phyloP scores from a whole-genome alignment of 2,329 filamentous ascomycete species.

The Xylaria sp. region DNA sequence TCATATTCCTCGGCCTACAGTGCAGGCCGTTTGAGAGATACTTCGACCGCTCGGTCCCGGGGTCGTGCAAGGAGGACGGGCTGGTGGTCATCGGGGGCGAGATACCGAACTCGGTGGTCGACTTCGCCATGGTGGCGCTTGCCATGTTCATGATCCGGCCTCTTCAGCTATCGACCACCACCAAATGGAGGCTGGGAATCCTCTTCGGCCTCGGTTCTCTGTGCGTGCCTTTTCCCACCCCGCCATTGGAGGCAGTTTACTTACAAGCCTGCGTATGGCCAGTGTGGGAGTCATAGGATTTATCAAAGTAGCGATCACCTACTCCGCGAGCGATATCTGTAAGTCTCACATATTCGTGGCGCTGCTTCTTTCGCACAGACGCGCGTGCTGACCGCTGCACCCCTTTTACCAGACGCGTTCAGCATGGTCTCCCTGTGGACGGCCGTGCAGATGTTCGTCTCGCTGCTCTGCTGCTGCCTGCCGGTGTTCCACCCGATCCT shows the following conservation, averaged over 20 bases:
- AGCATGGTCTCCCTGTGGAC: too few species aligned
- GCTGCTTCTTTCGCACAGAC: too few species aligned
- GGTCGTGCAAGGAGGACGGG: slow-evolving; percentile 11
- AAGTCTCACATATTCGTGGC: too few species aligned
- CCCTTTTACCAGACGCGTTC: too few species aligned
- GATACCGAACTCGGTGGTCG: slow-evolving; percentile 23
- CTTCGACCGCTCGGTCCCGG: slow-evolving; percentile 20
- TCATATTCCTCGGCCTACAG: slow-evolving; percentile 15
- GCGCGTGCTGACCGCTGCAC: too few species aligned
- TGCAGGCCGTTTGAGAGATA: slow-evolving; percentile 21
- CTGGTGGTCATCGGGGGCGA: slow-evolving; percentile 15
- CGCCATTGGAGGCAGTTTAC: too few species aligned
- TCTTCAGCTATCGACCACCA: slow-evolving; percentile 8
- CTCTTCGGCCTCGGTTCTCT: slow-evolving; percentile 22
- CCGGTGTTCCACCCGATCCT: too few species aligned
- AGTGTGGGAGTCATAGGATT: slow-evolving; percentile 25
- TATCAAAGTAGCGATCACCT: too few species aligned
- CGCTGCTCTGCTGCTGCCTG: too few species aligned
- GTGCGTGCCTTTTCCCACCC: slow-evolving; percentile 1
- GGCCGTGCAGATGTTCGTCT: too few species aligned
- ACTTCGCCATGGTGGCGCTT: slow-evolving; percentile 26
- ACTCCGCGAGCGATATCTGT: too few species aligned
- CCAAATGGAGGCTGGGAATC: slow-evolving; percentile 21
- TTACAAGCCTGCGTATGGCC: too few species aligned
- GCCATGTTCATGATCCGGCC: slow-evolving; percentile 16